Conservation (phyloP, 768 basidiomycete genomes). For the Tremella fuciformis region DNA sequence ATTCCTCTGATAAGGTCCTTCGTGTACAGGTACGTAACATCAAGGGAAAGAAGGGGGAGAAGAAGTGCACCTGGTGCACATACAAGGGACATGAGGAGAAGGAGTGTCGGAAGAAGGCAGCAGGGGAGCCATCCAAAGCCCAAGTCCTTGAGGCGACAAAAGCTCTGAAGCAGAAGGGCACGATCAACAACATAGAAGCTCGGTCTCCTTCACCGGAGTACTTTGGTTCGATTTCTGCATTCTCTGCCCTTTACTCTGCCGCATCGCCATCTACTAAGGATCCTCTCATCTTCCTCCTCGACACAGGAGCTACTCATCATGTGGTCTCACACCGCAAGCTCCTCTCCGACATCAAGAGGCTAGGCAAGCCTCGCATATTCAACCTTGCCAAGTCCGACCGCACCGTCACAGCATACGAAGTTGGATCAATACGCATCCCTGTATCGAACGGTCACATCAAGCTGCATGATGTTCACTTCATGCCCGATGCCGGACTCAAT, state of each 20-base stretch:
- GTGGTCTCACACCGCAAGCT: conserved; percentile 5
- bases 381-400: not conserved
- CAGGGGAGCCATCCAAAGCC: not conserved
- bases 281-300: not conserved
- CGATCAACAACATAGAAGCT: not conserved
- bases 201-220: not conserved
- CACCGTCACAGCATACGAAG: not conserved
- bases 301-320: not conserved
- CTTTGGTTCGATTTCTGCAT: not conserved
- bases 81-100: conserved; percentile 1
- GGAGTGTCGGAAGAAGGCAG: not conserved
- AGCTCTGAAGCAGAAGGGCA: not conserved
- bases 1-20: no score
- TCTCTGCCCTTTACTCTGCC: not conserved
- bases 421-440: not conserved
- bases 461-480: not conserved
- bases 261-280: not conserved
- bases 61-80: not conserved
- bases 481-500: not conserved
- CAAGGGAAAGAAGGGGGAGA: not conserved
- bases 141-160: not conserved
- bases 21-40: no score
- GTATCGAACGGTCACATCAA: not conserved
- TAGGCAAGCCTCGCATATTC: not conserved
- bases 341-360: no score